phyloP scores from a whole-genome alignment of 2,329 filamentous ascomycete genomes.

The Fusarium nygamai region DNA sequence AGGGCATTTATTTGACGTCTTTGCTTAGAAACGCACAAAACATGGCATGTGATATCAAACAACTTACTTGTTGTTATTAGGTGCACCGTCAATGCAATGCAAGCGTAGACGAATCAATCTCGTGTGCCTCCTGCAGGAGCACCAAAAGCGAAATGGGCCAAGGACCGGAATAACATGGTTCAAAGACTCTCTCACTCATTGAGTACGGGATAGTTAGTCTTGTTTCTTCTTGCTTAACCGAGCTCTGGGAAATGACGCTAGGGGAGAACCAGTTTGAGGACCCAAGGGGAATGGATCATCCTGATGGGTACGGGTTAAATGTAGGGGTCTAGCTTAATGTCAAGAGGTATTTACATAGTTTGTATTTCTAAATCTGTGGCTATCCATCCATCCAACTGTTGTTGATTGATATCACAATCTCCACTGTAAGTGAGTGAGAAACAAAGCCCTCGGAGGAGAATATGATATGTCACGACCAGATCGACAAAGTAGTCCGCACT shows the following conservation, averaged over 20 bases:
- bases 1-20: background rate
- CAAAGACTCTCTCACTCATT: background rate
- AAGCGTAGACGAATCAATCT: conserved; percentile 23
- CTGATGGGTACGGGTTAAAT: conserved; percentile 15
- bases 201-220: background rate
- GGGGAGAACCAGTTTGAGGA: background rate
- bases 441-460: background rate
- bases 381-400: background rate
- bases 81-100: conserved; percentile 25
- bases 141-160: conserved; percentile 28
- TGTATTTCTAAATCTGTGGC: background rate
- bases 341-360: background rate
- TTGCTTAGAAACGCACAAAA: background rate
- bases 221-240: conserved; percentile 27
- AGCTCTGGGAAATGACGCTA: conserved; percentile 24
- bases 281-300: conserved; percentile 24
- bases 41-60: conserved; percentile 33
- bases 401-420: background rate
- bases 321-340: conserved; percentile 6
- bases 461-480: conserved; percentile 3
- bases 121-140: conserved; percentile 17
- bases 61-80: conserved; percentile 17
- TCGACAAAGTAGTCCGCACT: background rate
- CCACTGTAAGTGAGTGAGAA: background rate
- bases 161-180: conserved; percentile 20